phyloP scores from a whole-genome alignment of 306 rosid genomes.

The Trifolium fragiferum region DNA sequence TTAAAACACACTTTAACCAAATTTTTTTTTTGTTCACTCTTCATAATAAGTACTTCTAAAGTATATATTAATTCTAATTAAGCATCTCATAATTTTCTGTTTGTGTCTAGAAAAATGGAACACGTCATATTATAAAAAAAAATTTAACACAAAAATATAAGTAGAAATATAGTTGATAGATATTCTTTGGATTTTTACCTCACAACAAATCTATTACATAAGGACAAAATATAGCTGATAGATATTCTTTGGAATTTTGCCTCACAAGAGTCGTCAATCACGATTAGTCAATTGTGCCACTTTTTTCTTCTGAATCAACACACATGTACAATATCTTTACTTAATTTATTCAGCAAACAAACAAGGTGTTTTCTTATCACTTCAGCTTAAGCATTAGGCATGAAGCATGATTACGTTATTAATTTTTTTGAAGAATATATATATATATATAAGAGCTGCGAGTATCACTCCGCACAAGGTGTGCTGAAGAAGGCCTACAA shows the following conservation, averaged over 20 bases:
- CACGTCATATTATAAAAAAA: too few relatives aligned
- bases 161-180: background rate
- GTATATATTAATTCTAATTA: background rate
- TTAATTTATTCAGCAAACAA: slow-evolving; percentile 8
- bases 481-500: too few relatives aligned
- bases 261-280: background rate
- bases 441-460: too few relatives aligned
- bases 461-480: too few relatives aligned
- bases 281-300: background rate
- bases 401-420: too few relatives aligned
- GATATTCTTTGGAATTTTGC: slow-evolving; percentile 7
- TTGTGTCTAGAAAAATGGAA: background rate
- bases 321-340: background rate
- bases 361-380: too few relatives aligned
- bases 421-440: too few relatives aligned
- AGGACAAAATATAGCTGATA: background rate
- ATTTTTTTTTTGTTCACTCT: too few relatives aligned
- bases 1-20: too few relatives aligned
- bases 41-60: too few relatives aligned
- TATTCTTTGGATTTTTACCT: slow-evolving; percentile 1
- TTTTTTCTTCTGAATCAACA: background rate
- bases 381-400: too few relatives aligned
- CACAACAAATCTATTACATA: background rate
- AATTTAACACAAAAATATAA: background rate
- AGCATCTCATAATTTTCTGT: background rate